Evolutionary conservation across 768 basidiomycete species (phyloP).

Genomic region (Leccinum imitatum): DNA sequence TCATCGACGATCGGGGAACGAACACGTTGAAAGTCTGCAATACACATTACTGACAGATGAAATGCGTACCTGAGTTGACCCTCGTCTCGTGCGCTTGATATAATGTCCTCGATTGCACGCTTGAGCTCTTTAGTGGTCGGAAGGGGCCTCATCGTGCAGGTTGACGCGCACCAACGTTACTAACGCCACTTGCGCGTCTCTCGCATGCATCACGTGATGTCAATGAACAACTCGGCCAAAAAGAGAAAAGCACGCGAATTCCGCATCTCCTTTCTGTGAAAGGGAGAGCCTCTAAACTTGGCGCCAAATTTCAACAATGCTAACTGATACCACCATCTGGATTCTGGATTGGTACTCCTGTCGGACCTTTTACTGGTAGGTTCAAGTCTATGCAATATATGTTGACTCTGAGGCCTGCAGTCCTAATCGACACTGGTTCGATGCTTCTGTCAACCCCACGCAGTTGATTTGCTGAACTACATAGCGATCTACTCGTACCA

Average conservation of each 20-base stretch:
- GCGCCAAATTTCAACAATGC: too few relatives aligned
- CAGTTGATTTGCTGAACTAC: neutral
- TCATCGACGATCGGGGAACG: neutral
- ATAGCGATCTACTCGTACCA: neutral
- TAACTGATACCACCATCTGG: too few relatives aligned
- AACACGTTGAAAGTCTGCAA: neutral
- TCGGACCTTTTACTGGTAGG: neutral
- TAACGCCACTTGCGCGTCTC: neutral
- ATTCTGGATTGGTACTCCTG: neutral
- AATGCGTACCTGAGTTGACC: constrained; percentile 20
- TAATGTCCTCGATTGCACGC: constrained; percentile 19
- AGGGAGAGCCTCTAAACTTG: too few relatives aligned
- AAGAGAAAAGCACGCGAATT: too few relatives aligned
- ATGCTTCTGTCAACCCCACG: neutral
- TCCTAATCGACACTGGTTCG: neutral
- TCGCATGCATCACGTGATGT: constrained; percentile 15
- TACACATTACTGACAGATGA: neutral
- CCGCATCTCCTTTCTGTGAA: too few relatives aligned
- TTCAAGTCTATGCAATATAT: neutral
- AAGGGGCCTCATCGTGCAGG: constrained; percentile 6
- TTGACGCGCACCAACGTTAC: neutral
- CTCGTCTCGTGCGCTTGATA: constrained; percentile 23
- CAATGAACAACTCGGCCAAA: neutral
- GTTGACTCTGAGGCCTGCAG: neutral
- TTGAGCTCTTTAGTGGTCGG: constrained; percentile 20